Percentiles rank a stretch among this genome's conserved stretches.
Conservation (phyloP, 2,329 filamentous ascomycete genomes). For the Penicillium sp. region DNA sequence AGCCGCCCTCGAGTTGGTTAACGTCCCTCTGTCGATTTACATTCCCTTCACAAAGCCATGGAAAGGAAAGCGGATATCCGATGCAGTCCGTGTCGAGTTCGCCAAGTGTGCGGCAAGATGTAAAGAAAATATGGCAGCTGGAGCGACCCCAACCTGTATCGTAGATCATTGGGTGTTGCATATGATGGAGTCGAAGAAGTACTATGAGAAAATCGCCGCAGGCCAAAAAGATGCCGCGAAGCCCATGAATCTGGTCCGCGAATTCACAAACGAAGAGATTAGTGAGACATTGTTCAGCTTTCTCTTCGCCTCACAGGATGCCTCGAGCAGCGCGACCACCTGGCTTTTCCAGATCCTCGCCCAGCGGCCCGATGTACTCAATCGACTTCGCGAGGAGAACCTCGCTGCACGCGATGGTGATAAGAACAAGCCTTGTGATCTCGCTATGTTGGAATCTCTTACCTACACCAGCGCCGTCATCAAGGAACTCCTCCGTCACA, state of each 20-base stretch:
- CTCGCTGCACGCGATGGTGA: slow-evolving; percentile 47
- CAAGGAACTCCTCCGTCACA: slow-evolving; percentile 54
- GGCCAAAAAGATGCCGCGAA: slow-evolving; percentile 58
- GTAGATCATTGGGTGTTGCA: slow-evolving; percentile 83
- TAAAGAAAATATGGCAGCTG: slow-evolving; percentile 78
- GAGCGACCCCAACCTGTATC: slow-evolving; percentile 77
- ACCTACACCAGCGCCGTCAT: slow-evolving; percentile 55
- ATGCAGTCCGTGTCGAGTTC: slow-evolving; percentile 81
- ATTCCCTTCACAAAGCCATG: slow-evolving; percentile 85
- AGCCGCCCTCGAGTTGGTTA: slow-evolving; percentile 85
- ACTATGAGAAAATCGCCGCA: slow-evolving; percentile 68
- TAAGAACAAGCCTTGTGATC: slow-evolving; percentile 39
- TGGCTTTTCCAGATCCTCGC: slow-evolving; percentile 56
- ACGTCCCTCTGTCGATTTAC: slow-evolving; percentile 75
- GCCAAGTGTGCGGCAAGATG: slow-evolving; percentile 80
- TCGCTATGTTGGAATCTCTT: slow-evolving; percentile 51
- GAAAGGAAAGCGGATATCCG: slow-evolving; percentile 84
- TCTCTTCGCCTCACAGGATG: slow-evolving; percentile 56
- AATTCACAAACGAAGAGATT: slow-evolving; percentile 53
- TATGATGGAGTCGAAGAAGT: slow-evolving; percentile 76
- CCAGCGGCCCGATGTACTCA: slow-evolving; percentile 51
- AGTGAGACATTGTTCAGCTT: slow-evolving; percentile 55
- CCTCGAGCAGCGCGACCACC: slow-evolving; percentile 54
- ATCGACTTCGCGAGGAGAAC: slow-evolving; percentile 50
- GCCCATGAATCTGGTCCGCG: slow-evolving; percentile 50